These are phyloP conservation scores for Salix viminalis DNA, from an alignment of 345 rosid genomes.

Conservation along the genomic window DNA sequence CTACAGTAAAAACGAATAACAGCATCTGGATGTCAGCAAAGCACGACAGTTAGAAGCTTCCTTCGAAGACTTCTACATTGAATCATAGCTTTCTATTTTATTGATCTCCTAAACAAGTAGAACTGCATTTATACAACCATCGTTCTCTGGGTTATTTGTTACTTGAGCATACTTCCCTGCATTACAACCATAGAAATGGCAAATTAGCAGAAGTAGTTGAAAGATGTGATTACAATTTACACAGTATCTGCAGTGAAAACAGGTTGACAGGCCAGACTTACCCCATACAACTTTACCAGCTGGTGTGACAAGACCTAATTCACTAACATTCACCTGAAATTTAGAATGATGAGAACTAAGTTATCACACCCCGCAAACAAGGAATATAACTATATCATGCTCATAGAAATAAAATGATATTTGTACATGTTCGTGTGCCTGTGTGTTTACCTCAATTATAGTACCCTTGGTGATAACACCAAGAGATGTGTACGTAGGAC, in stretches of 20 bases:
- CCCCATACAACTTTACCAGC: conserved; percentile 96
- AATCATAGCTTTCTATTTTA: not conserved
- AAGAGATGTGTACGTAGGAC: conserved; percentile 86
- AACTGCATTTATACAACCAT: conserved; percentile 86
- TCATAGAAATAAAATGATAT: not conserved
- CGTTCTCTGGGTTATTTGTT: conserved; percentile 88
- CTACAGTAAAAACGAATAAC: not conserved
- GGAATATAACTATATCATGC: not conserved
- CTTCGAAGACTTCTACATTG: not conserved
- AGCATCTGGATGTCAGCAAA: not conserved
- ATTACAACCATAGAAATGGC: conserved; percentile 8
- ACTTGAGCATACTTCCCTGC: conserved; percentile 96
- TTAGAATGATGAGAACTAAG: not conserved
- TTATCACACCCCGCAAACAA: not conserved
- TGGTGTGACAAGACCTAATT: conserved; percentile 88
- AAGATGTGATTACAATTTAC: not conserved
- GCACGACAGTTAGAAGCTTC: not conserved
- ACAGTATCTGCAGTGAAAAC: not conserved
- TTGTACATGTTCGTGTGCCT: not conserved
- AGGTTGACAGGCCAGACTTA: conserved; percentile 23
- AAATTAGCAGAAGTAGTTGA: not conserved
- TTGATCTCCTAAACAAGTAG: conserved; percentile 53
- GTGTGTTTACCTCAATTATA: conserved; percentile 62
- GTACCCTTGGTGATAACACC: conserved; percentile 94
- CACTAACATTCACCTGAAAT: conserved; percentile 88